phyloP scores from a whole-genome alignment of 352 stramenopile genomes.

The Globisporangium uncinulatum region DNA sequence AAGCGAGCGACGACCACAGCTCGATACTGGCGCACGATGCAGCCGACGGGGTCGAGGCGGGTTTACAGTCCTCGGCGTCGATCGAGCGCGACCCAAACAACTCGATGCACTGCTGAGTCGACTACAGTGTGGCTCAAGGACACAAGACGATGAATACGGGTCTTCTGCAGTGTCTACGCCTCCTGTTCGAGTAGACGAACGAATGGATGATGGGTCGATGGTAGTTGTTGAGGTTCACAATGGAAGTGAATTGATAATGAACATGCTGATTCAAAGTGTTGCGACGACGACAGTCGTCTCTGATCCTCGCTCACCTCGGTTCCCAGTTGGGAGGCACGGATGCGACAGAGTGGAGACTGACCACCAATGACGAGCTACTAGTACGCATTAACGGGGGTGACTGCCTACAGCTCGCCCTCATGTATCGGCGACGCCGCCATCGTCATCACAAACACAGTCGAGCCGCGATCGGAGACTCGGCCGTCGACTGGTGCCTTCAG shows the following conservation, averaged over 20 bases:
- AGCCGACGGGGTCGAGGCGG: neutral
- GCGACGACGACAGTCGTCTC: too few species aligned
- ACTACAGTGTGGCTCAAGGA: neutral
- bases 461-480: conserved; percentile 3
- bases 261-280: too few species aligned
- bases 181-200: too few species aligned
- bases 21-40: conserved; percentile 9
- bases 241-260: too few species aligned
- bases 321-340: too few species aligned
- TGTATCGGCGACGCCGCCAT: conserved; percentile 6
- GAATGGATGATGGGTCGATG: too few species aligned
- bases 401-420: conserved; percentile 4
- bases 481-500: neutral
- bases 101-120: conserved; percentile 10
- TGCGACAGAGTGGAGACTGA: too few species aligned
- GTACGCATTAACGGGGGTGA: neutral
- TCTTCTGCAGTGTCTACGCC: too few species aligned
- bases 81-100: conserved; percentile 7
- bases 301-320: too few species aligned
- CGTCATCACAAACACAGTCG: conserved; percentile 16
- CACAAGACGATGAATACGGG: too few species aligned
- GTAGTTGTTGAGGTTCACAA: too few species aligned
- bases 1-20: neutral
- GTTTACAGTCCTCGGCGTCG: neutral
- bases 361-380: neutral